These are phyloP conservation scores for Psidium friedrichsthalianum DNA, from an alignment of 345 rosid genomes.

Conservation along the genomic window DNA sequence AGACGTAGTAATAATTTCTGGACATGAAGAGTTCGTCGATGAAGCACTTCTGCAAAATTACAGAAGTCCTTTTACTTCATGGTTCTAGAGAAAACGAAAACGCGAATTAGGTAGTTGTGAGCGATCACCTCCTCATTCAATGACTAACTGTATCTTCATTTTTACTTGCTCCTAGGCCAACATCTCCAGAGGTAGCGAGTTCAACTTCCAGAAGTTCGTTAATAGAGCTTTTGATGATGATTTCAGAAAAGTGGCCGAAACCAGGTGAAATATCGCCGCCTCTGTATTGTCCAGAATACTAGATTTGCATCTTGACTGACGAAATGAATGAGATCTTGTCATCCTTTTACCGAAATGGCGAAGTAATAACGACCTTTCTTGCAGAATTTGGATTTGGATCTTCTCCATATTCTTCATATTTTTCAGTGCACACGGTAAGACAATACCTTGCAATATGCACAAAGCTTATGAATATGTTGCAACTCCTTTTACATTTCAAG, in stretches of 20 bases:
- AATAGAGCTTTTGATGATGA: slow-evolving; percentile 15
- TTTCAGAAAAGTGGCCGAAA: slow-evolving; percentile 8
- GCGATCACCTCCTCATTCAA: background rate
- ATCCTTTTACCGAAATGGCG: background rate
- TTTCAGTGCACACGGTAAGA: slow-evolving; percentile 13
- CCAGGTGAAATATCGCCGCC: slow-evolving; percentile 5
- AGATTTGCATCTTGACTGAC: background rate
- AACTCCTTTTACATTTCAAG: background rate
- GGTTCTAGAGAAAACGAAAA: background rate
- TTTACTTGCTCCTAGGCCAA: slow-evolving; percentile 7
- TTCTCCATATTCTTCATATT: slow-evolving; percentile 12
- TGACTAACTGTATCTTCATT: background rate
- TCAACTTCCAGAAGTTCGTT: slow-evolving; percentile 14
- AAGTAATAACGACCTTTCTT: background rate
- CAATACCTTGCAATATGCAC: background rate
- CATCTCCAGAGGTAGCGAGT: slow-evolving; percentile 1
- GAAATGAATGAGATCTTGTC: background rate
- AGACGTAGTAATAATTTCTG: background rate
- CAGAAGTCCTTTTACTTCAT: background rate
- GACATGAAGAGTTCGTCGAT: background rate
- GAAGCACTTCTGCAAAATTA: background rate
- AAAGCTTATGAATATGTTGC: background rate
- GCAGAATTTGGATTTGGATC: slow-evolving; percentile 22
- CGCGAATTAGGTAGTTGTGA: background rate
- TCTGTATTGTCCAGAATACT: background rate